Base-by-base conservation (phyloP, 139 green algal genomes). In the Dunaliella primolecta region DNA sequence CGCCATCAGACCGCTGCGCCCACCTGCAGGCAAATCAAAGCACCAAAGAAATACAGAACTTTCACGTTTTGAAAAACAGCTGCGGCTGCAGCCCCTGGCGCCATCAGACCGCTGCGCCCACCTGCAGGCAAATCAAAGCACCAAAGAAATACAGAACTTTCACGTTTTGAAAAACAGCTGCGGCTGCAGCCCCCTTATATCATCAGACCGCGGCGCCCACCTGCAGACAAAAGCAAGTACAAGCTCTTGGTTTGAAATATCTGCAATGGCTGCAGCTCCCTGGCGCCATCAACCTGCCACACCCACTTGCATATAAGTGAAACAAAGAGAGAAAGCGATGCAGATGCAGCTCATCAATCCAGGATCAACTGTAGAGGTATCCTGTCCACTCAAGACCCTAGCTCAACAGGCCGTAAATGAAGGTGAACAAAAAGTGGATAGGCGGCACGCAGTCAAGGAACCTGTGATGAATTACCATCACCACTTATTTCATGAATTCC, bases 251-350 rank as follows among this genome's bases (percentile, higher is more conserved):
- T n/a, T n/a, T n/a, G n/a, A n/a, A n/a, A n/a, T n/a, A n/a, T n/a
- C n/a, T n/a, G n/a, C n/a, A n/a, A n/a, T n/a, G n/a, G 87, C 27
- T 87, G 75, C 78, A 99, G 93, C 89, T 95, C 93, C 29, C 81
- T 84, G 32, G 75, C 72, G 2, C 87, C 87, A 55, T 92, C 89
- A n/a, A 90, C 87, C 21, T 88, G 82, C 32, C 85, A 34, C 31
- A 84, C 55, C 91, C 91, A 93, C 29, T 85, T 86, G 56, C 31
- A 72, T 1, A 36, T 25, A 75, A 64, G n/a, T n/a, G 11, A 64
- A 71, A 7, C 3, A 35, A 33, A 35, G 3, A 76, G 15, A 36
- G 36, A 15, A 75, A 46, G n/a, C 35, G 31, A 71, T 7, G 3
- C 77, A 33, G n/a, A n/a, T n/a, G n/a, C n/a, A n/a, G n/a, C n/a